Percentiles rank a stretch among this genome's conserved stretches.
phyloP scores from a whole-genome alignment of 208 protist species.

The Leishmania gerbilli region DNA sequence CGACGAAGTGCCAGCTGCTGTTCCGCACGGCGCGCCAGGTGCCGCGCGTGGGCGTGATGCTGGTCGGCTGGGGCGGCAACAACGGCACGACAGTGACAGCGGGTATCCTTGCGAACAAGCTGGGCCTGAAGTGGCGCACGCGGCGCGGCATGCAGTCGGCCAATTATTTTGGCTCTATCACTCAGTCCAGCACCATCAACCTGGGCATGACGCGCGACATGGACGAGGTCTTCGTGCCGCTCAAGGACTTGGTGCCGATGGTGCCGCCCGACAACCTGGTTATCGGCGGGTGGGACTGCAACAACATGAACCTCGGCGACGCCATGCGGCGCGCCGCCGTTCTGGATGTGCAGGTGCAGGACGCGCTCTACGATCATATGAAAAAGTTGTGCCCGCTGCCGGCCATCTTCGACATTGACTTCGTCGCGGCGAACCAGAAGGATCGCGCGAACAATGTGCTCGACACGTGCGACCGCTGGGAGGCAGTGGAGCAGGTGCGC shows the following conservation, averaged over 20 bases:
- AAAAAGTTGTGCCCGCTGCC: constrained; percentile 93
- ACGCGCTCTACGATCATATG: constrained; percentile 85
- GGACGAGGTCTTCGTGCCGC: constrained; percentile 93
- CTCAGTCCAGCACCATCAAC: constrained; percentile 96
- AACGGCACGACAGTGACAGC: constrained; percentile 99
- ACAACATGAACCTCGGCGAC: constrained; percentile 90
- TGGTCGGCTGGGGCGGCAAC: constrained; percentile 98
- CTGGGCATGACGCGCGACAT: constrained; percentile 91
- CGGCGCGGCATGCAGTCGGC: constrained; percentile 89
- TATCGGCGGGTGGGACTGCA: constrained; percentile 99
- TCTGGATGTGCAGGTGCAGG: constrained; percentile 94
- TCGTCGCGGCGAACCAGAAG: constrained; percentile 98
- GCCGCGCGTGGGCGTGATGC: constrained; percentile 91
- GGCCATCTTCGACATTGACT: constrained; percentile 97
- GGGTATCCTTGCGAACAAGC: constrained; percentile 96
- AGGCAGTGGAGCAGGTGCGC: constrained; percentile 95
- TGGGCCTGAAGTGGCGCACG: constrained; percentile 94
- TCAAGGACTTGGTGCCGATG: constrained; percentile 96
- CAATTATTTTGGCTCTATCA: constrained; percentile 98
- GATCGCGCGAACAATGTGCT: constrained; percentile 98
- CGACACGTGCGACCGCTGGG: constrained; percentile 81
- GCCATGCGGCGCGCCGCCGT: constrained; percentile 96
- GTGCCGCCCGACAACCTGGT: constrained; percentile 97
- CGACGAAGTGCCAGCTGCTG: constrained; percentile 55
- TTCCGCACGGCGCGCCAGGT: constrained; percentile 93